phyloP scores from a whole-genome alignment of 2,329 filamentous ascomycete genomes.

The Talaromyces sp. region DNA sequence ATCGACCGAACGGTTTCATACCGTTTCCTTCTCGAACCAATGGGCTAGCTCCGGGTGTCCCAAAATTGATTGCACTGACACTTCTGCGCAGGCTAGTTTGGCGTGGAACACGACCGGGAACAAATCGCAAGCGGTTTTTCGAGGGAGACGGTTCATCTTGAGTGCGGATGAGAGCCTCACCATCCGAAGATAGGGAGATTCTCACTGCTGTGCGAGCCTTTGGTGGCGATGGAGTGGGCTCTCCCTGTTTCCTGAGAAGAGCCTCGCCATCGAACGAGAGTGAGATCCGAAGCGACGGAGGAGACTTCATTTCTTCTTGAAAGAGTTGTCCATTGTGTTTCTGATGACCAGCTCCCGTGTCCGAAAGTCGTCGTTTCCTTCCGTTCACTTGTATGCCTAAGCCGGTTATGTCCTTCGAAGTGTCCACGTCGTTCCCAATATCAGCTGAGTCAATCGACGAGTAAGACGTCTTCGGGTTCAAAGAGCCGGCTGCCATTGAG shows the following conservation, averaged over 20 bases:
- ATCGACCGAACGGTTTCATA: slow-evolving; percentile 63
- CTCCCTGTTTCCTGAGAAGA: slow-evolving; percentile 36
- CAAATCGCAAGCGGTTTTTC: slow-evolving; percentile 50
- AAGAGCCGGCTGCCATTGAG: not conserved
- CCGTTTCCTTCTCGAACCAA: slow-evolving; percentile 35
- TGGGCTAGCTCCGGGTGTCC: slow-evolving; percentile 53
- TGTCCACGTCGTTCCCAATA: not conserved
- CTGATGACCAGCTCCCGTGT: slow-evolving; percentile 22
- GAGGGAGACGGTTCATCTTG: slow-evolving; percentile 67
- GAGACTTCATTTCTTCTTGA: slow-evolving; percentile 25
- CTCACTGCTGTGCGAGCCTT: slow-evolving; percentile 57
- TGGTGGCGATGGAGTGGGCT: slow-evolving; percentile 40
- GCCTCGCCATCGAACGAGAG: slow-evolving; percentile 42
- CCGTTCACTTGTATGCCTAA: slow-evolving; percentile 24
- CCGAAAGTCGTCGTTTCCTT: slow-evolving; percentile 35
- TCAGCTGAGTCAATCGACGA: not conserved
- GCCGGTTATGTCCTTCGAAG: not conserved
- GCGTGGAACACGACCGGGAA: slow-evolving; percentile 48
- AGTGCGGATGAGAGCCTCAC: slow-evolving; percentile 80
- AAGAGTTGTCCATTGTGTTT: not conserved
- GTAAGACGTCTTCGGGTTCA: slow-evolving; percentile 10
- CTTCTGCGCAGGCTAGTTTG: slow-evolving; percentile 62
- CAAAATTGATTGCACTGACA: slow-evolving; percentile 62
- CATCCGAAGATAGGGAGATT: slow-evolving; percentile 79
- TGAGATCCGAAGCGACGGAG: slow-evolving; percentile 41